Conservation (phyloP, 768 basidiomycete genomes). For the Boletus subparvulus region DNA sequence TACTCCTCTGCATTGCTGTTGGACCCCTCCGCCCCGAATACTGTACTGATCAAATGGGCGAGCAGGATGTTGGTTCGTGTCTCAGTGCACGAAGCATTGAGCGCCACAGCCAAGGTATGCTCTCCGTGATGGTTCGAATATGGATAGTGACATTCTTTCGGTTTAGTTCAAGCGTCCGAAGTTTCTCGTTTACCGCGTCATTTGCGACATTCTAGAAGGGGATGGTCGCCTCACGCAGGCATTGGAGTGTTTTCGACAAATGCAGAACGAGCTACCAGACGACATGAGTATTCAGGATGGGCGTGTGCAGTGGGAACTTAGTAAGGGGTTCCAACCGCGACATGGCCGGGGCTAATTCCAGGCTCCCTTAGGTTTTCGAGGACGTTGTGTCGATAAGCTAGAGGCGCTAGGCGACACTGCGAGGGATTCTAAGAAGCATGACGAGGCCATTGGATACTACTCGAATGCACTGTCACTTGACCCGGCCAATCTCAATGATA, state of each 20-base stretch:
- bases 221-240: background rate
- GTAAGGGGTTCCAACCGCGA: background rate
- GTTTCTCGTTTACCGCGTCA: background rate
- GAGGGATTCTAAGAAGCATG: background rate
- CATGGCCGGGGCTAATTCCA: background rate
- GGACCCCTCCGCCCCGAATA: background rate
- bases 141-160: background rate
- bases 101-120: background rate
- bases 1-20: conserved; percentile 1
- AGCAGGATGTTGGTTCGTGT: background rate
- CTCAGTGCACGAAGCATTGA: background rate
- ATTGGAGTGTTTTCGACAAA: background rate
- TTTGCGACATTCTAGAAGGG: background rate
- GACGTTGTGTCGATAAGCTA: background rate
- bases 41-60: background rate
- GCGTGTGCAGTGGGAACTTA: background rate
- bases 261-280: background rate
- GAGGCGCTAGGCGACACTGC: background rate
- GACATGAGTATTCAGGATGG: background rate
- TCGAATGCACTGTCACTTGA: background rate
- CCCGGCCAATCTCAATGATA: background rate
- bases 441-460: background rate
- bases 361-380: background rate
- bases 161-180: conserved; percentile 1
- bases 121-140: background rate